These are phyloP conservation scores for Chrysanthemum seticuspe DNA, from an alignment of 129 eudicot species.

Conservation along the genomic window DNA sequence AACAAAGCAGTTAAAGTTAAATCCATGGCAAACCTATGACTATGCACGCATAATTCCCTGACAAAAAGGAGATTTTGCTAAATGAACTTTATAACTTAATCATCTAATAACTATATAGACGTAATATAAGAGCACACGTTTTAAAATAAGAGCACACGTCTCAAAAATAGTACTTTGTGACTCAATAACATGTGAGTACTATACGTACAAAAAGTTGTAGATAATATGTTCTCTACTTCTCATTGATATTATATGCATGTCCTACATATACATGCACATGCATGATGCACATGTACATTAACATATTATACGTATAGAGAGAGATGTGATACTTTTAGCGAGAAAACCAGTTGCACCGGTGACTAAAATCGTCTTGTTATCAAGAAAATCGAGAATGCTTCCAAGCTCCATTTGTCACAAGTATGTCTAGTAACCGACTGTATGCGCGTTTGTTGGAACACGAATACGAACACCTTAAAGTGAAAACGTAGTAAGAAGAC, in stretches of 20 bases:
- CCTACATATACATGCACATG: neutral
- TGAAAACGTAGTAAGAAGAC: neutral
- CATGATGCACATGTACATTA: neutral
- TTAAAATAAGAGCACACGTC: neutral
- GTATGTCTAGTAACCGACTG: slow-evolving; percentile 6
- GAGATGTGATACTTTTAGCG: slow-evolving; percentile 42
- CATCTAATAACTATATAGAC: neutral
- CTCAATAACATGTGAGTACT: neutral
- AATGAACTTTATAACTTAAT: neutral
- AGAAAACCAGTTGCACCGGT: slow-evolving; percentile 71
- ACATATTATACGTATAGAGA: neutral
- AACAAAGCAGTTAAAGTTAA: slow-evolving; percentile 1
- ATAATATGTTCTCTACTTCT: neutral
- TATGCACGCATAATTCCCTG: neutral
- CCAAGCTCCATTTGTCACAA: slow-evolving; percentile 47
- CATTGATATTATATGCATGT: neutral
- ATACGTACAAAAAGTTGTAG: no score
- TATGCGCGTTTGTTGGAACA: neutral
- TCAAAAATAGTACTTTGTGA: no score
- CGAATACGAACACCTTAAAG: neutral
- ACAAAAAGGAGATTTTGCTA: neutral
- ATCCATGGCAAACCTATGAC: neutral
- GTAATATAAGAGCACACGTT: neutral
- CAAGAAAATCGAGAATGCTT: slow-evolving; percentile 43
- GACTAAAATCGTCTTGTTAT: slow-evolving; percentile 51